A percentile compares a stretch with the other conserved stretches of the same genome.
Conservation (phyloP, 306 rosid species). For the Coriaria nepalensis region DNA sequence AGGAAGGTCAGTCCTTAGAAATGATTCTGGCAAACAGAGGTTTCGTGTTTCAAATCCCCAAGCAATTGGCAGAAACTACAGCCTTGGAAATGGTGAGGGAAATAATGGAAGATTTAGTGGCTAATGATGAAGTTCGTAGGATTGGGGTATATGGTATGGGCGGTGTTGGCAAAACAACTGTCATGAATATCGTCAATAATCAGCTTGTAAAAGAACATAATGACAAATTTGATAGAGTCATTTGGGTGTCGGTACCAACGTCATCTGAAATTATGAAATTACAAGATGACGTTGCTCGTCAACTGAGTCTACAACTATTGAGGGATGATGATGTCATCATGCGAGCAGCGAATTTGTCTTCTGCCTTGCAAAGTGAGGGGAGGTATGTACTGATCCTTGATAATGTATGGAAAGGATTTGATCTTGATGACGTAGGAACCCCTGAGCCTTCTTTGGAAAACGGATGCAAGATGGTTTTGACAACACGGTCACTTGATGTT, state of each 20-base stretch:
- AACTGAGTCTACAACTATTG: neutral
- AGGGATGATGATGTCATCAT: neutral
- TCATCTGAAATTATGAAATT: neutral
- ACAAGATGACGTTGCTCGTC: neutral
- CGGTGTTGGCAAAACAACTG: constrained; percentile 18
- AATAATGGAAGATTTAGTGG: neutral
- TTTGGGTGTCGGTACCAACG: neutral
- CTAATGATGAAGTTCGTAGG: neutral
- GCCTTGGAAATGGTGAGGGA: neutral
- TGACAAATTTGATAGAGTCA: neutral
- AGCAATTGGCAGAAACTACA: neutral
- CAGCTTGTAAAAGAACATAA: neutral
- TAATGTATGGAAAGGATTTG: constrained; percentile 1
- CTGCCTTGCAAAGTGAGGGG: neutral
- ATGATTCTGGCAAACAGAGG: neutral
- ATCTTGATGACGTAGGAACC: neutral
- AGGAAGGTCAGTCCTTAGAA: too few relatives aligned
- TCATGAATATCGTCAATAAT: constrained; percentile 6
- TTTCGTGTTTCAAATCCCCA: neutral
- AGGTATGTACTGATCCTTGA: constrained; percentile 12
- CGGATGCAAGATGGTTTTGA: neutral
- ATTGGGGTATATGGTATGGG: constrained; percentile 13
- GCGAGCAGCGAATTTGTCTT: neutral
- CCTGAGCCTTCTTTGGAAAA: neutral
- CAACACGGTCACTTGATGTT: neutral